A percentile compares a stretch with the other conserved stretches of the same genome.
Evolutionary conservation across 768 basidiomycete species (phyloP).

Genomic region (Pseudohyphozyma bogoriensis): DNA sequence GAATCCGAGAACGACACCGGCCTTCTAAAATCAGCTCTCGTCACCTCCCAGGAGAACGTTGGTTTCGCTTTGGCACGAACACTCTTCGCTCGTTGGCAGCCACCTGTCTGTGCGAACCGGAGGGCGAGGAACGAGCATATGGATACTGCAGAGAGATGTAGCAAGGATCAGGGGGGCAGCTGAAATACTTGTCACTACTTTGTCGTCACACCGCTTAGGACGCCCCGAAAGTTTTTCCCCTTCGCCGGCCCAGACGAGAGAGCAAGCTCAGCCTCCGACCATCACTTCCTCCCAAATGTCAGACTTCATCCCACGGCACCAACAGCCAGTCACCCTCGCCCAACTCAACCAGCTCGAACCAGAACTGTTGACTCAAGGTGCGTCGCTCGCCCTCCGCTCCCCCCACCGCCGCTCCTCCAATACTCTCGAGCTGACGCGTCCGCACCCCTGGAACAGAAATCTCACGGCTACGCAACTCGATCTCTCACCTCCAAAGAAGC

Average conservation of each 20-base stretch:
- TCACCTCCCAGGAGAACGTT: neutral
- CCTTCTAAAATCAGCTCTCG: neutral
- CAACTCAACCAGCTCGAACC: slow-evolving; percentile 17
- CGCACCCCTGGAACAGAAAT: slow-evolving; percentile 3
- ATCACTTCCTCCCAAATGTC: neutral
- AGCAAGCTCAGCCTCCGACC: neutral
- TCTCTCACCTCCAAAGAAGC: slow-evolving; percentile 17
- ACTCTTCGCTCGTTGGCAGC: neutral
- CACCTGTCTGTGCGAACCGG: neutral
- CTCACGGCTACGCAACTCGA: slow-evolving; percentile 16
- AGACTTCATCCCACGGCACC: slow-evolving; percentile 2
- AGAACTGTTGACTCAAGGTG: slow-evolving; percentile 14
- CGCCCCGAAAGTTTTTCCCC: neutral
- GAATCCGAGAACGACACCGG: neutral
- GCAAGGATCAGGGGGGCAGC: neutral
- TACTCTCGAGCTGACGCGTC: neutral
- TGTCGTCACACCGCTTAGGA: neutral
- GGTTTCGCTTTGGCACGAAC: neutral
- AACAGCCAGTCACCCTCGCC: slow-evolving; percentile 21
- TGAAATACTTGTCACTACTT: neutral
- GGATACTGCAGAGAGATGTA: neutral
- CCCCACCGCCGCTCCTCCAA: neutral
- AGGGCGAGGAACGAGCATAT: neutral
- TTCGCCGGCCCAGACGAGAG: neutral
- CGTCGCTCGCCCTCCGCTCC: neutral